Percentiles rank a stretch among this genome's conserved stretches.
These are phyloP conservation scores for Gamsiella multidivaricata DNA, from an alignment of 192 early-diverging fungal species.

Conservation along the genomic window DNA sequence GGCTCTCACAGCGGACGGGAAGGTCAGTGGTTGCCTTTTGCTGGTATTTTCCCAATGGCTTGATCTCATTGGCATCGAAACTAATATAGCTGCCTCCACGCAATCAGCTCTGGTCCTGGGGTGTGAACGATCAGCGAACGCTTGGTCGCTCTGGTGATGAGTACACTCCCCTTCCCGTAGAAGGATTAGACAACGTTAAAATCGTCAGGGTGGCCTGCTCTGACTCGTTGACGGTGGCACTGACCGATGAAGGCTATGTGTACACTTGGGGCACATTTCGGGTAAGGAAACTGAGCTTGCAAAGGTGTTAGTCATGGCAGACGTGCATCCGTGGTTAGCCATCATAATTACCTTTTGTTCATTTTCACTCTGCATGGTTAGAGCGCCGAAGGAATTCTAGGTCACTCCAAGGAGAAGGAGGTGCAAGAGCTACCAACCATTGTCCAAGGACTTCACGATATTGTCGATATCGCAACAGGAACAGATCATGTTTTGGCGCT, in stretches of 20 bases:
- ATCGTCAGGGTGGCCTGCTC: constrained; percentile 55
- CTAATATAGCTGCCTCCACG: no score
- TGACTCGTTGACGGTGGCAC: constrained; percentile 77
- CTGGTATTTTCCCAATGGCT: not conserved
- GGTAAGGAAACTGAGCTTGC: no score
- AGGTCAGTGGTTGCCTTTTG: constrained; percentile 58
- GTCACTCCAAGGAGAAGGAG: constrained; percentile 74
- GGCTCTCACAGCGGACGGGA: constrained; percentile 77
- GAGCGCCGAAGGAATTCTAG: constrained; percentile 86
- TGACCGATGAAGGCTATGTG: constrained; percentile 80
- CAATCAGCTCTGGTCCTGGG: constrained; percentile 94
- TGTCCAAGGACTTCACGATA: constrained; percentile 62
- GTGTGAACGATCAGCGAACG: constrained; percentile 93
- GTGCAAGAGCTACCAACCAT: constrained; percentile 71
- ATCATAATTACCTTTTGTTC: no score
- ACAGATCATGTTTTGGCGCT: constrained; percentile 88
- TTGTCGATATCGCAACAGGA: constrained; percentile 85
- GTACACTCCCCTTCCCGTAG: constrained; percentile 71
- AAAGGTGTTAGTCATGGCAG: no score
- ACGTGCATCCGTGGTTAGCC: no score
- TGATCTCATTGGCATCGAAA: no score
- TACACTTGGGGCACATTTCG: constrained; percentile 91
- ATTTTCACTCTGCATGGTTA: no score
- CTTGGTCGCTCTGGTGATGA: constrained; percentile 81
- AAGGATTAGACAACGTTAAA: constrained; percentile 77